phyloP scores from a whole-genome alignment of 768 basidiomycete genomes.

The Cystofilobasidium ferigula region DNA sequence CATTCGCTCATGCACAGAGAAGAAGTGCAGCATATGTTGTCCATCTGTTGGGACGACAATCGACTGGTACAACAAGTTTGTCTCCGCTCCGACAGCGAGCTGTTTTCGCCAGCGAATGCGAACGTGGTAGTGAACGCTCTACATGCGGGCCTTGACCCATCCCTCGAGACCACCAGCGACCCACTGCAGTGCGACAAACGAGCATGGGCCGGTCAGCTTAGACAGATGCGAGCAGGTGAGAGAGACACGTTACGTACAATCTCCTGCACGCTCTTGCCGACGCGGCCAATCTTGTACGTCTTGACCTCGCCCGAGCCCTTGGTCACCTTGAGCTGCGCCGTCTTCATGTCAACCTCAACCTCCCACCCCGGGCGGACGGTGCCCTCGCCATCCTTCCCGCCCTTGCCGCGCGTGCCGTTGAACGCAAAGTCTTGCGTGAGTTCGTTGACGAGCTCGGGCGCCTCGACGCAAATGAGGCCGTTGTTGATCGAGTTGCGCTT shows the following conservation, averaged over 20 bases:
- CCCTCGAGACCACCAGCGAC: constrained; percentile 88
- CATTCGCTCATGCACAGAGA: no score
- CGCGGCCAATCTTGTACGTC: constrained; percentile 56
- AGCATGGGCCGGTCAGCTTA: not conserved
- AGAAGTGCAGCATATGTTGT: no score
- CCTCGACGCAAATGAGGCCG: constrained; percentile 87
- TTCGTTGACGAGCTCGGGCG: constrained; percentile 74
- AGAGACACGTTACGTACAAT: constrained; percentile 37
- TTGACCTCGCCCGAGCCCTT: constrained; percentile 45
- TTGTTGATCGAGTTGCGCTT: constrained; percentile 99
- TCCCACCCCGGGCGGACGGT: constrained; percentile 65
- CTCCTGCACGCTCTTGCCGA: constrained; percentile 92
- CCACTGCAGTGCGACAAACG: constrained; percentile 44
- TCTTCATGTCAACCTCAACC: constrained; percentile 56
- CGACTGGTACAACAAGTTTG: not conserved
- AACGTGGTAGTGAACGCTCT: no score
- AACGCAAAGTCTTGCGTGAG: constrained; percentile 64
- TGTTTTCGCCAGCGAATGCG: no score
- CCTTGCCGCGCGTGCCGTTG: constrained; percentile 62
- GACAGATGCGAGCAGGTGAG: not conserved
- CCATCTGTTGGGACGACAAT: no score
- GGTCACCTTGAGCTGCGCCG: constrained; percentile 56
- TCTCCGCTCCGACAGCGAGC: no score
- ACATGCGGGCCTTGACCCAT: constrained; percentile 48
- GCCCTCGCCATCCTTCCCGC: constrained; percentile 68